Base-by-base conservation (phyloP, 2,329 filamentous ascomycete genomes). In the Penicillium olsonii region DNA sequence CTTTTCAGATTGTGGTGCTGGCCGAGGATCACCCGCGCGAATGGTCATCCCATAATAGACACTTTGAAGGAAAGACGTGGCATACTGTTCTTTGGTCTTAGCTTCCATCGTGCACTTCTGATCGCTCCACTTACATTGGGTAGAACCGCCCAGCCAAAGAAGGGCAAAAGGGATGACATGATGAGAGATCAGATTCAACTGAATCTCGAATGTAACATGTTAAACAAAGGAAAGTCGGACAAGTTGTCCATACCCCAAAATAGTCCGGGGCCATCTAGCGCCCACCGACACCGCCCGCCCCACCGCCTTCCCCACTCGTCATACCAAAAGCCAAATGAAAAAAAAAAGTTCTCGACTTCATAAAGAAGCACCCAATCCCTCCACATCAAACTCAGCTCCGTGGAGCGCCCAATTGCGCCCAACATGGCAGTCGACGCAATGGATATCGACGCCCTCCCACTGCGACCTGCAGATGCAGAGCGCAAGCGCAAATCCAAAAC, bases 31-130 rank as follows among this genome's bases (percentile, higher is more conserved):
- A 65, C 94, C 94, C 39, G 91, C 94, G 58, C 92, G 90, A 68
- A 96, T 92, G 47, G 89, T 88, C 60, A 97, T 74, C 63, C 86
- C 81, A 75, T 97, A 99, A 75, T 91, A 94, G 60, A 95, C 77
- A 54, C 81, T 80, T 69, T 97, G 92, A 5, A 87, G 69, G 76
- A 87, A 88, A 55, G 83, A 83, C 31, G 90, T 92, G 41, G 85
- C 87, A 61, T 92, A 83, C 89, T 95, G 42, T 43, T 22, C 29
- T 40, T 19, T 6, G n/a, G 9, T 44, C 44, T 60, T 39, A 59
- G 54, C 47, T 29, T 44, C 31, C 37, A 7, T 24, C 49, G n/a
- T 37, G 29, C 20, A 44, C 41, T 49, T 37, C 49, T 50, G 37
- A 10, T 22, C 29, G 37, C 29, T 53, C 37, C 34, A 64, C 78